phyloP scores from a whole-genome alignment of 768 basidiomycete genomes.

The Hortiboletus flavorubellus region DNA sequence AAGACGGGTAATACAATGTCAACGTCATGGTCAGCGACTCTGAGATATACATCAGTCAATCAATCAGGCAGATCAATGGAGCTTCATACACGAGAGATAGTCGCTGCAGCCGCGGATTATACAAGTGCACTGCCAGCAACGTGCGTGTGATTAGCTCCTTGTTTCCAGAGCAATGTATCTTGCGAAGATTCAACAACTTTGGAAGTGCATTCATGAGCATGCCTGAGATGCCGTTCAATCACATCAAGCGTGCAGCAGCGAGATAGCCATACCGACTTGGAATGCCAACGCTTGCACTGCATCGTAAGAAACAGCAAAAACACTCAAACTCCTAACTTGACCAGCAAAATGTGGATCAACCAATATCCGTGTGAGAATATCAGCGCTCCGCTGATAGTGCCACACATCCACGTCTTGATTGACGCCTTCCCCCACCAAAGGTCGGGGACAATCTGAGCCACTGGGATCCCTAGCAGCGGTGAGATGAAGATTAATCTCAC shows the following conservation, averaged over 20 bases:
- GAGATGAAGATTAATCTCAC: constrained; percentile 62
- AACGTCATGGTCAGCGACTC: constrained; percentile 37
- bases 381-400: constrained; percentile 60
- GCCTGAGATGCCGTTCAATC: constrained; percentile 34
- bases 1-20: constrained; percentile 49
- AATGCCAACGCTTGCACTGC: constrained; percentile 54
- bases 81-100: constrained; percentile 51
- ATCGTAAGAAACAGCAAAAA: constrained; percentile 52
- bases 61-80: background rate
- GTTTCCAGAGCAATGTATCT: constrained; percentile 58
- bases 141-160: constrained; percentile 51
- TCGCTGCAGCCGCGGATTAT: constrained; percentile 50
- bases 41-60: constrained; percentile 3
- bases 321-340: constrained; percentile 53
- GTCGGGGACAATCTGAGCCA: constrained; percentile 15
- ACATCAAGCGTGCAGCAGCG: background rate
- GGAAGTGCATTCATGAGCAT: constrained; percentile 70
- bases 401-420: constrained; percentile 42
- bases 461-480: constrained; percentile 34
- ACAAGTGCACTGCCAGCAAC: constrained; percentile 48
- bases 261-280: constrained; percentile 49
- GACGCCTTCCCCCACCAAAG: constrained; percentile 4
- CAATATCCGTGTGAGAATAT: constrained; percentile 66
- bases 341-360: constrained; percentile 56
- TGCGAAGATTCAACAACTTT: constrained; percentile 55